Conservation (phyloP, 2,329 filamentous ascomycete genomes). For the Xylaria sp. region DNA sequence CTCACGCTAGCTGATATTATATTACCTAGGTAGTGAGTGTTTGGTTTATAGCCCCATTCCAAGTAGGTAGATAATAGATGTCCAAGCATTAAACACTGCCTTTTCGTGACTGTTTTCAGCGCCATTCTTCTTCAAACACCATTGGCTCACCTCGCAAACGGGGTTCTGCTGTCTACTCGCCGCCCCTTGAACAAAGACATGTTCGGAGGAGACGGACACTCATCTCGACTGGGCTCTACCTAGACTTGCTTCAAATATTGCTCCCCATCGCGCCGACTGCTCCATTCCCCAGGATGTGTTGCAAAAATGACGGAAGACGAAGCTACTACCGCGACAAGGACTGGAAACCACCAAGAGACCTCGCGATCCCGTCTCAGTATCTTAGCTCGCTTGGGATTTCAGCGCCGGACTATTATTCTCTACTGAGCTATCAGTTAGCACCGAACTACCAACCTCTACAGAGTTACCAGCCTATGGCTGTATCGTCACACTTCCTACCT, state of each 20-base stretch:
- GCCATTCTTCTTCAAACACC: not conserved
- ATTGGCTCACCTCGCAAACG: not conserved
- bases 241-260: not conserved
- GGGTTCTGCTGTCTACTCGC: too few species aligned
- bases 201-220: not conserved
- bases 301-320: not conserved
- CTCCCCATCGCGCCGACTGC: not conserved
- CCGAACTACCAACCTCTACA: not conserved
- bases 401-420: not conserved
- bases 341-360: slow-evolving; percentile 29
- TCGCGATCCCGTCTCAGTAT: slow-evolving; percentile 8
- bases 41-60: too few species aligned
- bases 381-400: not conserved
- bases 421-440: slow-evolving; percentile 3
- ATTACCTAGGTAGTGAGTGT: too few species aligned
- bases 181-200: not conserved
- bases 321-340: slow-evolving; percentile 18
- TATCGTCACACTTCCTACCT: not conserved
- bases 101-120: not conserved
- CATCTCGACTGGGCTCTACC: not conserved
- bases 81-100: too few species aligned
- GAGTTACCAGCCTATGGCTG: slow-evolving; percentile 12
- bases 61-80: too few species aligned
- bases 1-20: too few species aligned
- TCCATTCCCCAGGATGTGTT: slow-evolving; percentile 4